phyloP scores from a whole-genome alignment of 2,329 filamentous ascomycete species.

The Pseudogymnoascus sp. region DNA sequence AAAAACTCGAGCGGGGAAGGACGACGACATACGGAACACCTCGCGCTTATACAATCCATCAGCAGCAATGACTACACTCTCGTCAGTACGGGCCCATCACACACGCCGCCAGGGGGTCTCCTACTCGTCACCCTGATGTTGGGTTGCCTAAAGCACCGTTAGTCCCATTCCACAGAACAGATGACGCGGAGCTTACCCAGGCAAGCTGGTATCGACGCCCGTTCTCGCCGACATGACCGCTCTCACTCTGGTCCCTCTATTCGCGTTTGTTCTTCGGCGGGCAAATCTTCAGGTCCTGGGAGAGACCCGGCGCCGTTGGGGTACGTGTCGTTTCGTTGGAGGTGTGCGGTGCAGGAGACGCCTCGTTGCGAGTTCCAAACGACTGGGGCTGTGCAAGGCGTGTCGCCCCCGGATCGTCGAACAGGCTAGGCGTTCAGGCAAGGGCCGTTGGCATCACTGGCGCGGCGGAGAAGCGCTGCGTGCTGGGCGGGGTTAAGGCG shows the following conservation, averaged over 20 bases:
- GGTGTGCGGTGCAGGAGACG: neutral
- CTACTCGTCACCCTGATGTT: conserved; percentile 92
- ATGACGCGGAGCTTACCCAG: conserved; percentile 43
- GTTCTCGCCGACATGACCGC: conserved; percentile 25
- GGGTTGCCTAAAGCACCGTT: conserved; percentile 51
- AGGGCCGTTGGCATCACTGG: neutral
- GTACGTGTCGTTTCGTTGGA: neutral
- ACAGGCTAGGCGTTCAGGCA: neutral
- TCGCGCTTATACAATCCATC: conserved; percentile 98
- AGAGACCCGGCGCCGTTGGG: neutral
- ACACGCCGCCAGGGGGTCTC: conserved; percentile 20
- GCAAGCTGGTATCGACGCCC: conserved; percentile 53
- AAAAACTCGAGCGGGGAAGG: conserved; percentile 14
- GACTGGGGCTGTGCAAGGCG: conserved; percentile 12
- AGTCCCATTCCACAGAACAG: conserved; percentile 14
- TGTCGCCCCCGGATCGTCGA: conserved; percentile 2
- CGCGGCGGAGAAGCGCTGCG: neutral
- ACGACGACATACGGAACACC: conserved; percentile 77
- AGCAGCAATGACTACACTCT: conserved; percentile 79
- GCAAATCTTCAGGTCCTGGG: neutral
- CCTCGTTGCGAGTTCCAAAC: conserved; percentile 3
- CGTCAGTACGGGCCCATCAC: conserved; percentile 31
- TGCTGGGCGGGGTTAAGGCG: neutral
- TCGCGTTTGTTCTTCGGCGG: neutral
- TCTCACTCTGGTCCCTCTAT: neutral